A percentile compares a stretch with the other conserved stretches of the same genome.
These are phyloP conservation scores for Vanilla planifolia DNA, from an alignment of 106 monocot species.

Conservation along the genomic window DNA sequence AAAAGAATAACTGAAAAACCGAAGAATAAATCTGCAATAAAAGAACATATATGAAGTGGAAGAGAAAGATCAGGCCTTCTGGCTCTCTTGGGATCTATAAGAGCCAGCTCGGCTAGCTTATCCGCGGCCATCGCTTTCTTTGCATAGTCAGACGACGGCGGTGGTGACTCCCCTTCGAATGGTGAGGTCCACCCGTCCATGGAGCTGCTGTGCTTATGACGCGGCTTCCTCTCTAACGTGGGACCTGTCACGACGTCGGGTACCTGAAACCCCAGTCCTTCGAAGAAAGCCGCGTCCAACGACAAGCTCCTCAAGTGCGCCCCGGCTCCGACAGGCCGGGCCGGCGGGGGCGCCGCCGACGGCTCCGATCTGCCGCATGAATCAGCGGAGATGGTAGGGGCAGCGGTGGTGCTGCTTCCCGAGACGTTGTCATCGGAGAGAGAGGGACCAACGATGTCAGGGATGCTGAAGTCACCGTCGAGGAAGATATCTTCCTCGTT, in stretches of 20 bases:
- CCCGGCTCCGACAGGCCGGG: background rate
- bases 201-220: slow-evolving; percentile 59
- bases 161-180: slow-evolving; percentile 60
- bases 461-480: slow-evolving; percentile 62
- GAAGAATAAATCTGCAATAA: too few species aligned
- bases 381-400: slow-evolving; percentile 1
- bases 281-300: slow-evolving; percentile 82
- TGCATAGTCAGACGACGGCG: slow-evolving; percentile 40
- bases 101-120: slow-evolving; percentile 78
- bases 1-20: too few species aligned
- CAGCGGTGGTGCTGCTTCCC: slow-evolving; percentile 15
- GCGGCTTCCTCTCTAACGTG: slow-evolving; percentile 11
- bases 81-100: slow-evolving; percentile 89
- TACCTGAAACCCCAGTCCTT: slow-evolving; percentile 39
- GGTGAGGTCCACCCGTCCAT: slow-evolving; percentile 59
- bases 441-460: slow-evolving; percentile 75
- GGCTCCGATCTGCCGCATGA: background rate
- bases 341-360: slow-evolving; percentile 1
- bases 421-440: slow-evolving; percentile 53
- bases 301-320: slow-evolving; percentile 67
- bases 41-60: too few species aligned
- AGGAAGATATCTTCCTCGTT: slow-evolving; percentile 71
- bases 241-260: background rate
- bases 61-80: slow-evolving; percentile 45
- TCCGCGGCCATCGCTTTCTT: slow-evolving; percentile 85